Evolutionary conservation across 169 alveolate genomes (phyloP), one percentile per base, ranked within the genome.

Genomic region (Cryptosporidium bovis): DNA sequence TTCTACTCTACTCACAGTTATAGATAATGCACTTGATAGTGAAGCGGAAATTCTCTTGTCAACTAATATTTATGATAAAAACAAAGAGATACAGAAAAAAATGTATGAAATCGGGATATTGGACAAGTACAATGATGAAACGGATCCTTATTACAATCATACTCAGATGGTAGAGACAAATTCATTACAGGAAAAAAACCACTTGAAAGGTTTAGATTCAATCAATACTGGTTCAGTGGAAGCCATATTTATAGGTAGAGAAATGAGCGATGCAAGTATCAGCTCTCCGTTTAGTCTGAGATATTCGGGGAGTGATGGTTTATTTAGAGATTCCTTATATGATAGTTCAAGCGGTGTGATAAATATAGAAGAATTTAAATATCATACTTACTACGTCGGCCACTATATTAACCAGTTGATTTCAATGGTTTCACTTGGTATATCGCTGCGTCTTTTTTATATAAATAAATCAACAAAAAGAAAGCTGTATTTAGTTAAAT

Each of bases 401-500:
- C 87, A 56, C 48, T 77, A 60, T 48, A 48, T 46, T 24, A 58
- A 58, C 56, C 71, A 60, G 20, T 40, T 62, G 31, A 40, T 71
- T 7, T 24, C 64, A 16, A 58, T 77, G 24, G 29, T 62, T 27
- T 31, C 87, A 1, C 34, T 77, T 53, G 71, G 87, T 18, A 58
- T 77, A 16, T 56, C 77, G 58, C 13, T 77, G 24, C 87, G 29
- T 16, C 34, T 71, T 77, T 71, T 44, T 40, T 62, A 77, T 46
- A 77, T 51, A 27, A 51, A 46, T 20, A 77, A 77, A 50, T 44
- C 77, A 7, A 77, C 8, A 44, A 65, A 77, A 44, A 77, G 87
- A 36, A 77, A 77, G 29, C 51, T 77, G 60, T 48, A 60, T 60
- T 46, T 77, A 5, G 87, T 77, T 15, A 77, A 36, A 36, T 77